Conservation (phyloP, 768 basidiomycete species). For the Naematelia aurantialba region DNA sequence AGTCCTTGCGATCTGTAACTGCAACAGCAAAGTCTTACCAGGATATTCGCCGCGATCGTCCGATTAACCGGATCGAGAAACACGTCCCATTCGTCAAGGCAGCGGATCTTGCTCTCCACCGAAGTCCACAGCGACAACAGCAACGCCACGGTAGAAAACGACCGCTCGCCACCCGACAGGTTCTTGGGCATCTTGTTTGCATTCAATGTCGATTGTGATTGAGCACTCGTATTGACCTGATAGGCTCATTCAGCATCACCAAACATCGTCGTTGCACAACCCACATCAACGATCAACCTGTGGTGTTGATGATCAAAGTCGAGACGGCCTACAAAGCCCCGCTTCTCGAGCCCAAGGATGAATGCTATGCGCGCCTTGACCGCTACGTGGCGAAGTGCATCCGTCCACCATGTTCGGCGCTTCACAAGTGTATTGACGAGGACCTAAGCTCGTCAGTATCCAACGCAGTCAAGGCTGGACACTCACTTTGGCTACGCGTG, state of each 20-base stretch:
- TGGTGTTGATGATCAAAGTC: conserved; percentile 66
- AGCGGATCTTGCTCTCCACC: conserved; percentile 87
- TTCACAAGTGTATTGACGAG: conserved; percentile 63
- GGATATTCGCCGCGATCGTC: conserved; percentile 90
- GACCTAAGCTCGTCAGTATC: conserved; percentile 53
- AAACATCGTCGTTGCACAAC: too few species aligned
- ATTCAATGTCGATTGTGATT: conserved; percentile 67
- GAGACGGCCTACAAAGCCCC: conserved; percentile 84
- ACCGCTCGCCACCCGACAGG: conserved; percentile 86
- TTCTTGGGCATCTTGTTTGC: conserved; percentile 39
- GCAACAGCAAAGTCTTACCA: conserved; percentile 55
- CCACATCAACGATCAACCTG: conserved; percentile 22
- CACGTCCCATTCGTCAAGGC: conserved; percentile 98
- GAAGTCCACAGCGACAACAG: conserved; percentile 94
- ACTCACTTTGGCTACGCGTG: not conserved
- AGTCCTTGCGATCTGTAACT: not conserved
- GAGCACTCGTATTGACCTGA: not conserved
- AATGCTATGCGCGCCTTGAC: conserved; percentile 68
- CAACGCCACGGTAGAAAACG: conserved; percentile 91
- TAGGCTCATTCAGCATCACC: not conserved
- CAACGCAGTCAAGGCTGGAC: not conserved
- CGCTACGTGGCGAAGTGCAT: conserved; percentile 84
- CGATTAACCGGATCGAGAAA: conserved; percentile 68
- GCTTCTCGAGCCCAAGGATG: conserved; percentile 71
- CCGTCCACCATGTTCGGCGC: conserved; percentile 73